Base-by-base conservation (phyloP, 371 early-diverging fungal species). In the Mucor plumbeus region DNA sequence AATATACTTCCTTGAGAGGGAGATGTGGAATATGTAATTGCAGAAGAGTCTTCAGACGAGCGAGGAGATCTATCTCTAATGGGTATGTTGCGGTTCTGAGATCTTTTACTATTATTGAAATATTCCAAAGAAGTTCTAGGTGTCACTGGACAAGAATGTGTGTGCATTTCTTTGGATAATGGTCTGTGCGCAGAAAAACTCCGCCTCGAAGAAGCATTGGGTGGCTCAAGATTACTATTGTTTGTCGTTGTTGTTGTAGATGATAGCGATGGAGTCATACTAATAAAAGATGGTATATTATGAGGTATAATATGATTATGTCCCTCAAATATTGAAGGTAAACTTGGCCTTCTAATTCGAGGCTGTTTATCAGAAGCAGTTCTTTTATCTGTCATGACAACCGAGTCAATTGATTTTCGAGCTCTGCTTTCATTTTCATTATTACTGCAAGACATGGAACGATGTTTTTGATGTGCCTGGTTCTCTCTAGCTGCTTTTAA, bases 251-350 rank as follows among this genome's bases (percentile, higher is more conserved):
- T 1, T 31, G 33, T 43, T 34, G 40, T 55, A 6, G 58, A 19
- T 13, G 68, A 31, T 34, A 35, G 54, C 4, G 56, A 17, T 5
- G 64, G 59, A 15, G 65, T 61, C 57, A 67, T 56, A 14, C 35
- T 64, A 19, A 64, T 64, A 17, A 43, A 55, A 14, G 60, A 33
- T 9, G 60, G 48, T 1, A 39, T 38, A n/a, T 61, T 34, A 10
- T 34, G 63, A 11, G 21, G 10, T 7, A 15, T 7, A 54, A 36
- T 26, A 10, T 14, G n/a, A 10, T 17, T 39, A 26, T 55, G 55
- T 2, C 40, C 36, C 54, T 72, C 73, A 44, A 69, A 65, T 2
- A 68, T 63, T 19, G 69, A 72, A 15, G 73, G 73, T 31, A 72
- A 55, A 19, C 73, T 72, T 13, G 73, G 73, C 47, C 69, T 61